Conservation (phyloP, 2,329 filamentous ascomycete genomes). For the Penicillium glabrum region DNA sequence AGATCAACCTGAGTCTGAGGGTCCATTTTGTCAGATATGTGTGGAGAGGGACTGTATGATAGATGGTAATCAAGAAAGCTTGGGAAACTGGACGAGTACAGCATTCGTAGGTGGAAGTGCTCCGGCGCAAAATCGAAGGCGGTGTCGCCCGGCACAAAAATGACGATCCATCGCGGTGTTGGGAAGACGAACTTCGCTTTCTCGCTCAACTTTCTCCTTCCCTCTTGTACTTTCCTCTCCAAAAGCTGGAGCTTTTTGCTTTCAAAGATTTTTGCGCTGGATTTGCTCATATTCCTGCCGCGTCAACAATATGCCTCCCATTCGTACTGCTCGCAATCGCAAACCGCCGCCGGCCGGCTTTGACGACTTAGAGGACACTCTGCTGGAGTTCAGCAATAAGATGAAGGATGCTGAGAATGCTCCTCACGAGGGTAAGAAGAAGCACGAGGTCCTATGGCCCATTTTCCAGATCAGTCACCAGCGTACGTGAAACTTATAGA, state of each 20-base stretch:
- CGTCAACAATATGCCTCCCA: slow-evolving; percentile 55
- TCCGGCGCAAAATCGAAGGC: slow-evolving; percentile 25
- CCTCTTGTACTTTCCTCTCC: not conserved
- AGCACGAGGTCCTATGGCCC: slow-evolving; percentile 92
- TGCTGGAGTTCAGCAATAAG: slow-evolving; percentile 66
- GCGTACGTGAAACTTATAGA: slow-evolving; percentile 52
- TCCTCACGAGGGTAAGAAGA: slow-evolving; percentile 73
- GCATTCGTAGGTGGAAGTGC: not conserved
- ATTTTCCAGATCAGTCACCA: slow-evolving; percentile 98
- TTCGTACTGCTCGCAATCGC: slow-evolving; percentile 59
- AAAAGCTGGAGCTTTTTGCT: not conserved
- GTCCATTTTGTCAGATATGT: slow-evolving; percentile 32
- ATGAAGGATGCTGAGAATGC: slow-evolving; percentile 86
- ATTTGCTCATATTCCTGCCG: not conserved
- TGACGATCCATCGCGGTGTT: slow-evolving; percentile 9
- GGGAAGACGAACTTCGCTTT: not conserved
- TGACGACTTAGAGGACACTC: slow-evolving; percentile 67
- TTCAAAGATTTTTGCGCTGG: no score
- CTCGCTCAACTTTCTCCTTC: not conserved
- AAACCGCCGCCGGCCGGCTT: slow-evolving; percentile 67
- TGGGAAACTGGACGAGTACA: not conserved
- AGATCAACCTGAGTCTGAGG: slow-evolving; percentile 56
- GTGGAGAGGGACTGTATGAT: not conserved
- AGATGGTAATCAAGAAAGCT: not conserved
- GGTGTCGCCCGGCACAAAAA: slow-evolving; percentile 29